A percentile compares a stretch with the other conserved stretches of the same genome.
Evolutionary conservation across 192 early-diverging fungal genomes (phyloP).

Genomic region (Globomyces pollinis-pini): DNA sequence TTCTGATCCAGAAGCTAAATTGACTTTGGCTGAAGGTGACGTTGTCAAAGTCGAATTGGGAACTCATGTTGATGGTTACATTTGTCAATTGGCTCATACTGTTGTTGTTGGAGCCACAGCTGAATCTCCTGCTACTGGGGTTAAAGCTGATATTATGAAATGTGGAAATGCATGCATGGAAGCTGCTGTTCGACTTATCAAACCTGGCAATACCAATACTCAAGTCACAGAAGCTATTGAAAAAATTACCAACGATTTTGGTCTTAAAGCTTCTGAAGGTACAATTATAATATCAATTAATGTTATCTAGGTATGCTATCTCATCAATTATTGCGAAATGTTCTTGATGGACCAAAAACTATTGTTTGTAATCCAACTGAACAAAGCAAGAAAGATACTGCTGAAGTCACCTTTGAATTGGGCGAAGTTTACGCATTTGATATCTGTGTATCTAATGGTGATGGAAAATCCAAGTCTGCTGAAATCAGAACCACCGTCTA

Average conservation of each 20-base stretch:
- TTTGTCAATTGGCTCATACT: constrained; percentile 78
- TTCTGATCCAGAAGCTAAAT: constrained; percentile 59
- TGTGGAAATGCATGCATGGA: constrained; percentile 81
- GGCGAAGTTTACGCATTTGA: constrained; percentile 92
- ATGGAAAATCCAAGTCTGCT: constrained; percentile 70
- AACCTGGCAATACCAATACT: constrained; percentile 67
- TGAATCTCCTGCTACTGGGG: constrained; percentile 62
- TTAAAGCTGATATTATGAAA: constrained; percentile 77
- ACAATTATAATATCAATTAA: not conserved
- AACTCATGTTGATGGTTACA: constrained; percentile 89
- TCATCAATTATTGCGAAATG: constrained; percentile 77
- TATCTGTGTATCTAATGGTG: constrained; percentile 80
- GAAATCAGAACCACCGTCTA: constrained; percentile 80
- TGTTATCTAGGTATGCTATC: constrained; percentile 70
- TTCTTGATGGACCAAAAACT: constrained; percentile 85
- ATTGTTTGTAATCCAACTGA: constrained; percentile 86
- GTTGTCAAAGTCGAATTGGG: constrained; percentile 87
- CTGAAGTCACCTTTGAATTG: constrained; percentile 42
- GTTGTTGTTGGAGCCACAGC: constrained; percentile 76
- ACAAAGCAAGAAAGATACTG: constrained; percentile 47
- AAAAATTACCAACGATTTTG: constrained; percentile 73
- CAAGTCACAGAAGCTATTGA: constrained; percentile 73
- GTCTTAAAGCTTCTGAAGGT: constrained; percentile 81
- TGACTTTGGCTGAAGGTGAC: constrained; percentile 73
- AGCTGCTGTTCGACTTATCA: constrained; percentile 77